phyloP scores from a whole-genome alignment of 371 early-diverging fungal genomes.

The Fennellomyces sp. region DNA sequence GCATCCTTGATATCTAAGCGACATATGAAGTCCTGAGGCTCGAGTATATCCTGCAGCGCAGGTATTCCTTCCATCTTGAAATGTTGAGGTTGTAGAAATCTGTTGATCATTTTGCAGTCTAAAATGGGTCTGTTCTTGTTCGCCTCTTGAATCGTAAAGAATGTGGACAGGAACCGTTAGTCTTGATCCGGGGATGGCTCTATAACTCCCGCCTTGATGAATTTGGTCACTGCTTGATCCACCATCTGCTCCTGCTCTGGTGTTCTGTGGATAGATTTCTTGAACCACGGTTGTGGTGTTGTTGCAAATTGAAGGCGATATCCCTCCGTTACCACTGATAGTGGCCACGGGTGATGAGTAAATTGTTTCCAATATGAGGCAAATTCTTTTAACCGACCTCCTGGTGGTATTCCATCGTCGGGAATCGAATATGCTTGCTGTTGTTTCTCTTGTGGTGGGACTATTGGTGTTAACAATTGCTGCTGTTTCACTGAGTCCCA shows the following conservation, averaged over 20 bases:
- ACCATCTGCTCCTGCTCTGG: neutral
- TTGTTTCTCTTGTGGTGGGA: no score
- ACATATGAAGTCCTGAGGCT: neutral
- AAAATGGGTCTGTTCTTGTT: slow-evolving; percentile 10
- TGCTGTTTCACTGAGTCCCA: no score
- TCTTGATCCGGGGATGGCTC: neutral
- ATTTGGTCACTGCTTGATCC: slow-evolving; percentile 2
- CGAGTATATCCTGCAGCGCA: slow-evolving; percentile 1
- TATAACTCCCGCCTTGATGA: neutral
- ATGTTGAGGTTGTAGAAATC: slow-evolving; percentile 8
- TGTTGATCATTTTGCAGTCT: slow-evolving; percentile 8
- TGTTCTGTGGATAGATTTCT: no score
- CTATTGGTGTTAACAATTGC: no score
- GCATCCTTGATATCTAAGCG: slow-evolving; percentile 2
- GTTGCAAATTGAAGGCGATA: neutral
- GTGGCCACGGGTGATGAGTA: no score
- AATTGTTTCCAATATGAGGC: no score
- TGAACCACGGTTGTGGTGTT: neutral
- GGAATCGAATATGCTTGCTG: no score
- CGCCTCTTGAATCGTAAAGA: slow-evolving; percentile 11
- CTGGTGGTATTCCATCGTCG: no score
- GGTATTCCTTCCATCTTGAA: slow-evolving; percentile 20
- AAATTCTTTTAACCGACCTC: no score
- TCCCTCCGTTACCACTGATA: neutral
- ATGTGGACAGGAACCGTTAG: neutral